Conservation (phyloP, 805 yeast species). For the Zygosaccharomyces siamensis region DNA sequence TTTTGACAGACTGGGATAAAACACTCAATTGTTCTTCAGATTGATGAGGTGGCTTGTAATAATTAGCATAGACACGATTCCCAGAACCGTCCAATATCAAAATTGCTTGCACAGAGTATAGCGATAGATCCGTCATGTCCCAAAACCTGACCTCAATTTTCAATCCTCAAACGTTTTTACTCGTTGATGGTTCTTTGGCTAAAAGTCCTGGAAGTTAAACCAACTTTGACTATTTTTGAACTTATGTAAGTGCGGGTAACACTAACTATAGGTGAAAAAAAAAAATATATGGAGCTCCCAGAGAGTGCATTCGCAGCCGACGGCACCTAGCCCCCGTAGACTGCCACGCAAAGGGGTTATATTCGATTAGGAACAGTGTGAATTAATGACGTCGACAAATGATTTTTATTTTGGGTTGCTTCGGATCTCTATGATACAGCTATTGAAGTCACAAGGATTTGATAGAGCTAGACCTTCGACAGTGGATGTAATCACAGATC, state of each 20-base stretch:
- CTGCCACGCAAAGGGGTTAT: background rate
- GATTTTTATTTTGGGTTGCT: constrained; percentile 46
- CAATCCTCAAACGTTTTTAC: background rate
- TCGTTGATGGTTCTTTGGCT: background rate
- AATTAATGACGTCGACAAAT: constrained; percentile 24
- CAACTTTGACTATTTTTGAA: constrained; percentile 2
- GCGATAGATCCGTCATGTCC: constrained; percentile 45
- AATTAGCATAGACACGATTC: constrained; percentile 75
- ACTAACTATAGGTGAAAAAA: background rate
- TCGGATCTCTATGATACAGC: constrained; percentile 48
- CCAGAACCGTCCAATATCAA: constrained; percentile 80
- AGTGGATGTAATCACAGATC: constrained; percentile 71
- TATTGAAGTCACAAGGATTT: constrained; percentile 75
- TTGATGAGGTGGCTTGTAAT: constrained; percentile 64
- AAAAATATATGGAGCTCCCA: background rate
- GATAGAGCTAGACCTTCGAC: constrained; percentile 69
- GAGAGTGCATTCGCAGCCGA: too few species aligned
- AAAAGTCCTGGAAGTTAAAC: background rate
- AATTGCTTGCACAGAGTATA: constrained; percentile 78
- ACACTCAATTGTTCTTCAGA: constrained; percentile 27
- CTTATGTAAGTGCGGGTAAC: constrained; percentile 5
- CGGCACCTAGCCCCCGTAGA: background rate
- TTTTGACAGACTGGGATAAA: constrained; percentile 43
- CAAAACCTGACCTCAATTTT: background rate
- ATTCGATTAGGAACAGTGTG: background rate